These are phyloP conservation scores for Trametopsis cervina DNA, from an alignment of 768 basidiomycete species.

Conservation along the genomic window DNA sequence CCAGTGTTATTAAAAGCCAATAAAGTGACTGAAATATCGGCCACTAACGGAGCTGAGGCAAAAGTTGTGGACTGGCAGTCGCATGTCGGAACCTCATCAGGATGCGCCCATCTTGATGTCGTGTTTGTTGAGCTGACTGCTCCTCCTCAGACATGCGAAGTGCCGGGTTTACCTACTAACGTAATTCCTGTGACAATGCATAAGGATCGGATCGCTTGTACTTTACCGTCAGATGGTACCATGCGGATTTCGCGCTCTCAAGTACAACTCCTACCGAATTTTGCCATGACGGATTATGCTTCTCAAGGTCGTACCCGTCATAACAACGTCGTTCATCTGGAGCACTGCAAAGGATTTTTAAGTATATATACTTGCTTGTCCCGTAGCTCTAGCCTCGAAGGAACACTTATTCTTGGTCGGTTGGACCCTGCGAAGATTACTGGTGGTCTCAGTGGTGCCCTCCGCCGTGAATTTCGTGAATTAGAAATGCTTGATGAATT, in stretches of 20 bases:
- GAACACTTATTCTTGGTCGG: slow-evolving; percentile 13
- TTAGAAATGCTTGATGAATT: slow-evolving; percentile 7
- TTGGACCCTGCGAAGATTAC: slow-evolving; percentile 6
- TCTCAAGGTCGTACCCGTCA: slow-evolving; percentile 18
- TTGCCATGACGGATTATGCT: slow-evolving; percentile 20
- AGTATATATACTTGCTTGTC: slow-evolving; percentile 20
- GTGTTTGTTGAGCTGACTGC: no score
- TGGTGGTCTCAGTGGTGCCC: slow-evolving; percentile 1
- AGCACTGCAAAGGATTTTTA: slow-evolving; percentile 10
- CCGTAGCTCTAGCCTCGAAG: slow-evolving; percentile 7
- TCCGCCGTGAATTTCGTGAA: slow-evolving; percentile 10
- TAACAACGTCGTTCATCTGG: slow-evolving; percentile 14
- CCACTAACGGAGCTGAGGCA: no score
- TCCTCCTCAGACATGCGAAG: no score
- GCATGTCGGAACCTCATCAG: neutral
- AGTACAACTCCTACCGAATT: slow-evolving; percentile 15
- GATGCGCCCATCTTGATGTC: no score
- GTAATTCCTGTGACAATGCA: slow-evolving; percentile 14
- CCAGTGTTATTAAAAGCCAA: slow-evolving; percentile 19
- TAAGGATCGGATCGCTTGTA: neutral
- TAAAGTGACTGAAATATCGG: no score
- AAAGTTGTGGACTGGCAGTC: slow-evolving; percentile 13
- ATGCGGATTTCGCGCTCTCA: slow-evolving; percentile 9
- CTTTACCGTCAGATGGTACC: slow-evolving; percentile 5
- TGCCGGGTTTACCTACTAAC: slow-evolving; percentile 13